A percentile compares a stretch with the other conserved stretches of the same genome.
phyloP scores from a whole-genome alignment of 129 eudicot genomes.

The Saussurea involucrata region DNA sequence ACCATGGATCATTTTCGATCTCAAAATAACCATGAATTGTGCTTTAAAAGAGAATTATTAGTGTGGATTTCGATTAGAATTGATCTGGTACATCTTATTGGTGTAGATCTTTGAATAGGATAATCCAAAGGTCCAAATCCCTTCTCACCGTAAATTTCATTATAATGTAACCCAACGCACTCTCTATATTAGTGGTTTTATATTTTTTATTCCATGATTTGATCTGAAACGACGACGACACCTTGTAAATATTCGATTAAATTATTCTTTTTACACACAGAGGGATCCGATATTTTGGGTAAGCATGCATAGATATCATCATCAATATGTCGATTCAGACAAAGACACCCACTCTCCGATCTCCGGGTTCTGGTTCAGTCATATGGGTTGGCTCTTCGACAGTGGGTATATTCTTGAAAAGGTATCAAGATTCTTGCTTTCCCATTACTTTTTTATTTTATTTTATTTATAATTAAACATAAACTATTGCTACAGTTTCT shows the following conservation, averaged over 20 bases:
- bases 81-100: too few species aligned
- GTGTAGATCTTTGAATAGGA: too few species aligned
- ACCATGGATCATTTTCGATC: too few species aligned
- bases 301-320: conserved; percentile 54
- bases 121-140: too few species aligned
- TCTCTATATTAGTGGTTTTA: too few species aligned
- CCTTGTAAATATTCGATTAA: background rate
- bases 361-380: conserved; percentile 52
- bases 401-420: conserved; percentile 24
- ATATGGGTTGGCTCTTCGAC: conserved; percentile 43
- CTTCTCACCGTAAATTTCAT: too few species aligned
- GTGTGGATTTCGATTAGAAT: too few species aligned
- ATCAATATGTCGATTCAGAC: conserved; percentile 42
- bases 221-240: background rate
- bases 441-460: background rate
- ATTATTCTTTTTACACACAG: conserved; percentile 12
- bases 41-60: too few species aligned
- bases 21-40: too few species aligned
- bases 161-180: too few species aligned
- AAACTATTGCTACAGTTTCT: background rate
- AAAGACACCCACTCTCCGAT: conserved; percentile 38
- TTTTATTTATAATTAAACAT: background rate
- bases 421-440: background rate
- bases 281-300: conserved; percentile 63
- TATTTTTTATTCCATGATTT: background rate